Conservation (phyloP, 768 basidiomycete species). For the Mycena olivaceomarginata region DNA sequence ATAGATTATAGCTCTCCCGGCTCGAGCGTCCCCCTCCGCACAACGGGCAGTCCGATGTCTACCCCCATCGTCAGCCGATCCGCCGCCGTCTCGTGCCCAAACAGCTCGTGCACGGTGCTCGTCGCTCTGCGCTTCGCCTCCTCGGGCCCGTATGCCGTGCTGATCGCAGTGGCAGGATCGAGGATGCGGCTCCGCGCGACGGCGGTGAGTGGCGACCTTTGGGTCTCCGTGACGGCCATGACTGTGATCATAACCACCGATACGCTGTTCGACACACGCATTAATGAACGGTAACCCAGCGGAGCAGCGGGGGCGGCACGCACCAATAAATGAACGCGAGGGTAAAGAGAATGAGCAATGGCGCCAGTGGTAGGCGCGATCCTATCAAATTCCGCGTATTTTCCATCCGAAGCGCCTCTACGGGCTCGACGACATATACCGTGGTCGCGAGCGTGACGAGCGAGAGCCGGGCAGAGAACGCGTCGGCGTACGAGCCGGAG, state of each 20-base stretch:
- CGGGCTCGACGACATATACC: slow-evolving; percentile 11
- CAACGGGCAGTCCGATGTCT: background rate
- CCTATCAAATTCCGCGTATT: background rate
- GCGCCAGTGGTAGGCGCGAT: slow-evolving; percentile 5
- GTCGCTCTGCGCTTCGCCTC: slow-evolving; percentile 1
- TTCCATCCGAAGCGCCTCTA: background rate
- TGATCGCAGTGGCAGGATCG: slow-evolving; percentile 20
- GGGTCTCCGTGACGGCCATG: background rate
- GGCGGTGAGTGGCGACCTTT: background rate
- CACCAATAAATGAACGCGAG: slow-evolving; percentile 15
- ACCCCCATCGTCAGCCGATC: slow-evolving; percentile 11
- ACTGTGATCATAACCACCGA: background rate
- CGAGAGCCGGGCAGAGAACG: slow-evolving; percentile 17
- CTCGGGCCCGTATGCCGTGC: slow-evolving; percentile 24
- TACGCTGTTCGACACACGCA: background rate
- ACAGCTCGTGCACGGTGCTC: background rate
- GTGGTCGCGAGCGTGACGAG: slow-evolving; percentile 20
- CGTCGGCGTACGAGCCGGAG: slow-evolving; percentile 17
- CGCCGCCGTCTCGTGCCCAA: slow-evolving; percentile 16
- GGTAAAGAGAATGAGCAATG: background rate
- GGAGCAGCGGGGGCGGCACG: background rate
- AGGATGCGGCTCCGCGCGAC: slow-evolving; percentile 12
- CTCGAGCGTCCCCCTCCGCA: background rate
- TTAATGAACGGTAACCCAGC: background rate
- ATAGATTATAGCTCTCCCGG: too few relatives aligned